Evolutionary conservation across 805 yeast species (phyloP).

Genomic region (Pichia eremophila): DNA sequence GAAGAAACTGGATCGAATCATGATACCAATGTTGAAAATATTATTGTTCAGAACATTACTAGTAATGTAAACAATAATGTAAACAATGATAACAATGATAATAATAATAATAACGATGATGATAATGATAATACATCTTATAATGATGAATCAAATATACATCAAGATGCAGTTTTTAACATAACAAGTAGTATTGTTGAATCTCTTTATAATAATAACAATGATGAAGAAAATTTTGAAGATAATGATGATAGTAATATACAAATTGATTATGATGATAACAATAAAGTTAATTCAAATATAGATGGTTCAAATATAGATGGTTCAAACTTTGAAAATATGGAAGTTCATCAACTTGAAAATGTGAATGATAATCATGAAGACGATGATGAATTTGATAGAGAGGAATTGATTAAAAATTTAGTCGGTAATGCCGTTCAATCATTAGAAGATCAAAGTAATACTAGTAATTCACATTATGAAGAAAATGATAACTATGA

Average conservation of each 20-base stretch:
- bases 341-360: too few relatives aligned
- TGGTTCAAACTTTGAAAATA: too few relatives aligned
- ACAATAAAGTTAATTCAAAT: background rate
- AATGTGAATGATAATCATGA: background rate
- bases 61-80: too few relatives aligned
- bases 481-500: background rate
- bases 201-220: conserved; percentile 3
- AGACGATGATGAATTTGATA: conserved; percentile 4
- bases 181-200: conserved; percentile 5
- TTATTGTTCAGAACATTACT: background rate
- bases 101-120: background rate
- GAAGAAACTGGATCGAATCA: background rate
- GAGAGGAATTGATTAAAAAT: conserved; percentile 4
- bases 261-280: background rate
- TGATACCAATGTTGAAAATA: background rate
- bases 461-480: too few relatives aligned
- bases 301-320: background rate
- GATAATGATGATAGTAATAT: background rate
- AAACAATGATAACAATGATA: background rate
- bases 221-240: background rate
- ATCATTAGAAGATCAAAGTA: background rate
- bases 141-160: background rate
- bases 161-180: background rate
- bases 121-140: background rate
- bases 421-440: conserved; percentile 4